Conservation (phyloP, 2,329 filamentous ascomycete species). For the Ophiocordyceps robertsii region DNA sequence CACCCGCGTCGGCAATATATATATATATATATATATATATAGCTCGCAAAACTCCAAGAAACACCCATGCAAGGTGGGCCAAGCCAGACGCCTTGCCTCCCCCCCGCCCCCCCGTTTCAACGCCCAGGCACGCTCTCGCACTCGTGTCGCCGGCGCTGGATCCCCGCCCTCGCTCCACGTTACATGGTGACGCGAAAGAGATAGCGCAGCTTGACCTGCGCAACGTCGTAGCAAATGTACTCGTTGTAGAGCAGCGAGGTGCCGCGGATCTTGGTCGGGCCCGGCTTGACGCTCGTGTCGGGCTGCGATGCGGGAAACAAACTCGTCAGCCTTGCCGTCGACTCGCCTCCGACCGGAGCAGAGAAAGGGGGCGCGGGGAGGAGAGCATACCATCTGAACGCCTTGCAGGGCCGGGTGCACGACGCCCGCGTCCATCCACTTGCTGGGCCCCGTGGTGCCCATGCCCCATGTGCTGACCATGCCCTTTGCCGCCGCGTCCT, state of each 20-base stretch:
- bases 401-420: slow-evolving; percentile 54
- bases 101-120: no score
- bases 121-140: no score
- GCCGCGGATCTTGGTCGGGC: slow-evolving; percentile 28
- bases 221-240: slow-evolving; percentile 57
- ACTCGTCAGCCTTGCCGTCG: not conserved
- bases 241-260: slow-evolving; percentile 55
- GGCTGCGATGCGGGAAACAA: slow-evolving; percentile 24
- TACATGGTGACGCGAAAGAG: slow-evolving; percentile 40
- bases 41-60: no score
- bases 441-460: slow-evolving; percentile 47
- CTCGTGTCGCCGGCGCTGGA: no score
- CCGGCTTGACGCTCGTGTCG: slow-evolving; percentile 31
- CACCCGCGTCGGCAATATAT: no score
- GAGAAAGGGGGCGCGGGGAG: not conserved
- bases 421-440: slow-evolving; percentile 63
- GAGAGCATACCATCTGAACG: slow-evolving; percentile 45
- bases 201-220: slow-evolving; percentile 58
- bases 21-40: no score
- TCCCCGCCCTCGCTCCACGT: not conserved
- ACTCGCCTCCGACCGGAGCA: no score
- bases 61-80: no score
- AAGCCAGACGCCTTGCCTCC: no score
- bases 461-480: slow-evolving; percentile 58
- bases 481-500: slow-evolving; percentile 44